A percentile compares a stretch with the other conserved stretches of the same genome.
phyloP scores from a whole-genome alignment of 225 moss, liverwort and hornwort genomes.

The Marchantia paleacea region DNA sequence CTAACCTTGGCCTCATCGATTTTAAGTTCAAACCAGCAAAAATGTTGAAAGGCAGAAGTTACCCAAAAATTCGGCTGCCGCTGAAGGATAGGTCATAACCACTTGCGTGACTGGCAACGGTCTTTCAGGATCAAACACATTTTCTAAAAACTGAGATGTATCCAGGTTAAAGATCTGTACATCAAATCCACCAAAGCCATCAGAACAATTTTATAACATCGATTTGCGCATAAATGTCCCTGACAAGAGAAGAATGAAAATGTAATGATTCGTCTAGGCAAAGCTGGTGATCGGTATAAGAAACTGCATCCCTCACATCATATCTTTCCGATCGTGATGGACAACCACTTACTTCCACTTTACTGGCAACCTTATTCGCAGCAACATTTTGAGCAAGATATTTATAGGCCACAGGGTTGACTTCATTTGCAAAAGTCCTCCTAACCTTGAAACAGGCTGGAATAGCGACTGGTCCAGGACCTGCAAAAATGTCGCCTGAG shows the following conservation, averaged over 20 bases:
- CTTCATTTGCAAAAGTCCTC: constrained; percentile 81
- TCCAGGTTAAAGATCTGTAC: constrained; percentile 67
- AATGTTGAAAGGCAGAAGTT: constrained; percentile 4
- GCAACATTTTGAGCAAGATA: constrained; percentile 71
- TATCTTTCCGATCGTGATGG: neutral
- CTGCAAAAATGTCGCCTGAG: constrained; percentile 90
- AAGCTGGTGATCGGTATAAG: neutral
- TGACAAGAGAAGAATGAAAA: neutral
- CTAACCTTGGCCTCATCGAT: neutral
- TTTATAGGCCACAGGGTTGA: constrained; percentile 59
- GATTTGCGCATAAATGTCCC: neutral
- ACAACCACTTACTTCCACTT: constrained; percentile 58
- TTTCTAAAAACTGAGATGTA: constrained; percentile 55
- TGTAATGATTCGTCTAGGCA: neutral
- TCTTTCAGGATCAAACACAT: constrained; percentile 43
- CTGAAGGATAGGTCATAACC: constrained; percentile 80
- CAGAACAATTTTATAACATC: neutral
- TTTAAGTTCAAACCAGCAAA: neutral
- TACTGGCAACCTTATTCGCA: constrained; percentile 56
- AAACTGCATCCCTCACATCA: neutral
- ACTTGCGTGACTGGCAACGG: constrained; percentile 68
- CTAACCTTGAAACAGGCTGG: constrained; percentile 71
- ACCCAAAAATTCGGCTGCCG: constrained; percentile 75
- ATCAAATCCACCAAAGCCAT: neutral
- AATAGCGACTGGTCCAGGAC: constrained; percentile 74